Conservation (phyloP, 1,284 basidiomycete species). For the Malassezia obtusa region DNA sequence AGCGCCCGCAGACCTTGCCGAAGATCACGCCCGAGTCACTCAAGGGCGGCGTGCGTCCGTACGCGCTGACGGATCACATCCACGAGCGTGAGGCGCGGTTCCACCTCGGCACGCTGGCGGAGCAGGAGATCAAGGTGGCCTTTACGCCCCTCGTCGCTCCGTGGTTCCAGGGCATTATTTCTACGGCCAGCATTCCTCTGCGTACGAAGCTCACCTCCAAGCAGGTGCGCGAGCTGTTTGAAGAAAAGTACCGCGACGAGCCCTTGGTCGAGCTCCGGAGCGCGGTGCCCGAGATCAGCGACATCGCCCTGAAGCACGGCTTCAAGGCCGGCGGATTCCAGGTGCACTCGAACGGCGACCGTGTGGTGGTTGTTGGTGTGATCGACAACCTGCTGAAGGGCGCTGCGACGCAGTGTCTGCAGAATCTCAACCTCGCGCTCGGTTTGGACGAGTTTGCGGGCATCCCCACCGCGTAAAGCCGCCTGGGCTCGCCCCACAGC, state of each 20-base stretch:
- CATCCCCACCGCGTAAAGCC: constrained; percentile 52
- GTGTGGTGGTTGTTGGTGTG: constrained; percentile 69
- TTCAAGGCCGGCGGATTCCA: constrained; percentile 89
- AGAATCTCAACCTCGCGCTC: constrained; percentile 90
- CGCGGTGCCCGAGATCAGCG: constrained; percentile 65
- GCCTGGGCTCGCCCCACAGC: neutral
- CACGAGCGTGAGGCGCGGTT: constrained; percentile 86
- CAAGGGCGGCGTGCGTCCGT: constrained; percentile 67
- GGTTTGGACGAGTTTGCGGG: constrained; percentile 85
- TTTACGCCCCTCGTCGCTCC: constrained; percentile 82
- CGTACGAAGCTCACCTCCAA: constrained; percentile 58
- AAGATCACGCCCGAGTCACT: constrained; percentile 72
- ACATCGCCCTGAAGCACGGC: constrained; percentile 72
- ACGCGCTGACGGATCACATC: constrained; percentile 90
- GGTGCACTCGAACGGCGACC: constrained; percentile 73
- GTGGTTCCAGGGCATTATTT: constrained; percentile 94
- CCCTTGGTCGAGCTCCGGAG: constrained; percentile 61
- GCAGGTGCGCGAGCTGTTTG: constrained; percentile 66
- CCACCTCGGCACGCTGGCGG: constrained; percentile 62
- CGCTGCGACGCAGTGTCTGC: constrained; percentile 88
- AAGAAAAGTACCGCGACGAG: constrained; percentile 66
- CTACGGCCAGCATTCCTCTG: constrained; percentile 72
- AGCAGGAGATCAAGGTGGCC: constrained; percentile 57
- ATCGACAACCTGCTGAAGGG: constrained; percentile 94
- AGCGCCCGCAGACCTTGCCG: constrained; percentile 56